Evolutionary conservation across 768 basidiomycete species (phyloP), one percentile per base, ranked within the genome.

Genomic region (Suillus luteus): DNA sequence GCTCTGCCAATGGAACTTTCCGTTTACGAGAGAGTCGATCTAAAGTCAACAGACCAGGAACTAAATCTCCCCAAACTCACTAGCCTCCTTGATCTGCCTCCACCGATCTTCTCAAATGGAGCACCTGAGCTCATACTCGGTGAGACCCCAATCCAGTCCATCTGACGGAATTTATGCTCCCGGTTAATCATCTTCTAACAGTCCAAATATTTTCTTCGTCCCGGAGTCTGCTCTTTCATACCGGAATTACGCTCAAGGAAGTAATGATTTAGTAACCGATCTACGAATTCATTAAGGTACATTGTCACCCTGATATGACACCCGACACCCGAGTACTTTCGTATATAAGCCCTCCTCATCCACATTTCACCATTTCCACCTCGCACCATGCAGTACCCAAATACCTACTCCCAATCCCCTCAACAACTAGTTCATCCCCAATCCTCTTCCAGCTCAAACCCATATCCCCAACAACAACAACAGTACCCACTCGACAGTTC

Each of bases 191-290:
- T 63, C 65, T 60, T 63, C 63, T 68, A 57, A 9, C 14, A n/a
- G n/a, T n/a, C n/a, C n/a, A n/a, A n/a, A n/a, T n/a, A n/a, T n/a
- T n/a, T n/a, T n/a, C 27, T 27, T 27, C 27, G 27, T 27, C 27
- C 27, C 75, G 71, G 71, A 75, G 69, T 70, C 68, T 10, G 27
- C 51, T 66, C 64, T 63, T 63, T 71, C 72, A 72, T 68, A 72
- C 74, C 75, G 75, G 72, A 65, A 71, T 72, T 72, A 70, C 76
- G 66, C 71, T 72, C 66, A 69, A 46, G 71, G 69, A 77, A 68
- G 76, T 75, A 75, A 75, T 75, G 68, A 77, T 75, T 77, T 73
- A 76, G 75, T 75, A 75, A 75, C 74, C 51, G 62, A 48, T 75
- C 67, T 62, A 52, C 24, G 1, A 7, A 48, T 75, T 73, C 76